A percentile compares a stretch with the other conserved stretches of the same genome.
Conservation (phyloP, 495 filamentous ascomycete genomes). For the Daldinia vernicosa region DNA sequence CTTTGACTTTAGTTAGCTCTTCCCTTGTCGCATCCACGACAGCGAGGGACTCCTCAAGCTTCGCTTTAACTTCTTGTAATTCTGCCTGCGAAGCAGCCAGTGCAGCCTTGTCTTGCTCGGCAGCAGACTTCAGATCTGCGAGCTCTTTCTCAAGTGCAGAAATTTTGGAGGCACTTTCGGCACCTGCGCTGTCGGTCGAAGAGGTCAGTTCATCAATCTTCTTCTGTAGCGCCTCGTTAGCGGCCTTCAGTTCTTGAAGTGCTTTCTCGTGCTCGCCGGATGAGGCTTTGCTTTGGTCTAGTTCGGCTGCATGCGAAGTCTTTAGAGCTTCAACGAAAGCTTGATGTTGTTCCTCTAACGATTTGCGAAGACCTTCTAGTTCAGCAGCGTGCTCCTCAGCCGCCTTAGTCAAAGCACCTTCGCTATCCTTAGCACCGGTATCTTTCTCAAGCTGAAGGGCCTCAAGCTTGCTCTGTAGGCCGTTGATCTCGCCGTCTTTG, state of each 20-base stretch:
- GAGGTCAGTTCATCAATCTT: conserved; percentile 54
- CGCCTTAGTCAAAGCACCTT: conserved; percentile 45
- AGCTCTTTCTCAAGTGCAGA: conserved; percentile 54
- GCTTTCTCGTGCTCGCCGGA: conserved; percentile 49
- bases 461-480: conserved; percentile 55
- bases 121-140: conserved; percentile 50
- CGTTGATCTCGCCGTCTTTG: conserved; percentile 52
- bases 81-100: conserved; percentile 50
- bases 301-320: conserved; percentile 52
- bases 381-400: conserved; percentile 53
- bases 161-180: conserved; percentile 47
- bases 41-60: conserved; percentile 48
- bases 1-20: conserved; percentile 50
- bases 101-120: conserved; percentile 52
- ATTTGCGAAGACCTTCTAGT: conserved; percentile 51
- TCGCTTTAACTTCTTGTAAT: conserved; percentile 49
- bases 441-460: conserved; percentile 52
- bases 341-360: conserved; percentile 55
- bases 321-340: conserved; percentile 52
- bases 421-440: conserved; percentile 48
- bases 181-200: conserved; percentile 37
- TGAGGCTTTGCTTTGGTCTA: conserved; percentile 48
- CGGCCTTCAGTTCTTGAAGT: conserved; percentile 53
- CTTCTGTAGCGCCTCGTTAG: conserved; percentile 55
- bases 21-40: conserved; percentile 48